phyloP scores from a whole-genome alignment of 352 stramenopile genomes.

The Phytophthora palmivora region DNA sequence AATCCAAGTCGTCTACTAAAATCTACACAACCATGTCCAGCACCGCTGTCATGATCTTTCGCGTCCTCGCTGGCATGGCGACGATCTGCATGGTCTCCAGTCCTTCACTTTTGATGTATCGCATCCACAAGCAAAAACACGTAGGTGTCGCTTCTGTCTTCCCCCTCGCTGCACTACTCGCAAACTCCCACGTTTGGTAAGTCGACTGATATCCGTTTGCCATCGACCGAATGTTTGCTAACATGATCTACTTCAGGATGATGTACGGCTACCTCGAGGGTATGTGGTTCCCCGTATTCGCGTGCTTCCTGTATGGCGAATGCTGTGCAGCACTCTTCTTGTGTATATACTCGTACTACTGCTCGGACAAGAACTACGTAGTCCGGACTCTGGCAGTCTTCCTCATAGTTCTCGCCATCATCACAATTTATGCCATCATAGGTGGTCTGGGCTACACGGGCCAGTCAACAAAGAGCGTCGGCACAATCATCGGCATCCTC shows the following conservation, averaged over 20 bases:
- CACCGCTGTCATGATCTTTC: conserved; percentile 33
- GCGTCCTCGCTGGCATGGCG: conserved; percentile 39
- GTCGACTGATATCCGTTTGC: conserved; percentile 10
- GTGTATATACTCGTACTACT: conserved; percentile 45
- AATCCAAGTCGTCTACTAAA: conserved; percentile 11
- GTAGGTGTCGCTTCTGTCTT: conserved; percentile 48
- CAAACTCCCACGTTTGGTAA: conserved; percentile 53
- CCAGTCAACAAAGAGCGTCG: conserved; percentile 33
- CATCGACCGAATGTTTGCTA: conserved; percentile 25
- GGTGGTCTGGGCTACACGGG: conserved; percentile 41
- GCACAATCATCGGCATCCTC: conserved; percentile 38
- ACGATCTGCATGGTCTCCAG: conserved; percentile 55
- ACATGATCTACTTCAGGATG: conserved; percentile 40
- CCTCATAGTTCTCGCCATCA: conserved; percentile 22
- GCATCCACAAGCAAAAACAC: conserved; percentile 50
- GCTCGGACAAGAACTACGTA: conserved; percentile 39
- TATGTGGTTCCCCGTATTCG: conserved; percentile 58
- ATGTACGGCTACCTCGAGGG: conserved; percentile 52
- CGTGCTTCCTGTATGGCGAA: conserved; percentile 48
- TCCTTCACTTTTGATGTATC: conserved; percentile 45
- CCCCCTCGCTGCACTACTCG: conserved; percentile 48
- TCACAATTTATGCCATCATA: conserved; percentile 52
- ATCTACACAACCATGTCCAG: conserved; percentile 23
- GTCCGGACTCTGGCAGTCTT: conserved; percentile 30
- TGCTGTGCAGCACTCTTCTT: conserved; percentile 44